Conservation (phyloP, 2,329 filamentous ascomycete genomes). For the Diaporthe batatas region DNA sequence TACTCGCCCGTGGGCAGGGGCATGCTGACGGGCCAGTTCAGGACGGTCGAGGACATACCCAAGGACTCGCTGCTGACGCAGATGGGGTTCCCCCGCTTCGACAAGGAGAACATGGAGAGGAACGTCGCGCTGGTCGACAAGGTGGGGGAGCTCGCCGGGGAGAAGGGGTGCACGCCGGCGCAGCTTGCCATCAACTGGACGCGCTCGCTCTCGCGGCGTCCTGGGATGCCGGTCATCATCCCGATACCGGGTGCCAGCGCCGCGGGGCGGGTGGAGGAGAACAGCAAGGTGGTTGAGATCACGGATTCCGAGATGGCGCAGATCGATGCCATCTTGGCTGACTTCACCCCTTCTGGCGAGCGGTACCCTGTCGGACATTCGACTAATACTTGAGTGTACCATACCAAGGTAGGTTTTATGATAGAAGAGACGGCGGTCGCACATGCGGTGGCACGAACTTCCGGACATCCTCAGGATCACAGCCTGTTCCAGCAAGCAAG, state of each 20-base stretch:
- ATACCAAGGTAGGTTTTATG: too few species aligned
- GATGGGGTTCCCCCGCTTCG: neutral
- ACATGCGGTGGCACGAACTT: neutral
- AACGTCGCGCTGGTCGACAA: neutral
- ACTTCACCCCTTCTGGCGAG: slow-evolving; percentile 38
- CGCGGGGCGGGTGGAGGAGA: slow-evolving; percentile 51
- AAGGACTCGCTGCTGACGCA: neutral
- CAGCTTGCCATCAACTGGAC: neutral
- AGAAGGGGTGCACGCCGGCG: neutral
- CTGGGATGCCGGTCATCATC: neutral
- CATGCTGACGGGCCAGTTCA: neutral
- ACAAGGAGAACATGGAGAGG: neutral
- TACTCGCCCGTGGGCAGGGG: neutral
- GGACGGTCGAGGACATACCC: neutral
- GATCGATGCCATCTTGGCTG: slow-evolving; percentile 49
- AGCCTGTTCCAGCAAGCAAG: too few species aligned
- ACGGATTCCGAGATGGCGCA: slow-evolving; percentile 54
- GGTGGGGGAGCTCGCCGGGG: neutral
- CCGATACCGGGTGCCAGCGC: neutral
- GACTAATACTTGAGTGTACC: neutral
- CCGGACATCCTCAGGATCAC: too few species aligned
- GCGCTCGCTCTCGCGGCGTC: neutral
- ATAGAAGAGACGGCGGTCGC: neutral
- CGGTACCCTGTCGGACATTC: slow-evolving; percentile 2
- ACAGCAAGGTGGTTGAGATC: slow-evolving; percentile 55